Base-by-base conservation (phyloP, 1,284 basidiomycete genomes). In the Ganoderma leucocontextum region DNA sequence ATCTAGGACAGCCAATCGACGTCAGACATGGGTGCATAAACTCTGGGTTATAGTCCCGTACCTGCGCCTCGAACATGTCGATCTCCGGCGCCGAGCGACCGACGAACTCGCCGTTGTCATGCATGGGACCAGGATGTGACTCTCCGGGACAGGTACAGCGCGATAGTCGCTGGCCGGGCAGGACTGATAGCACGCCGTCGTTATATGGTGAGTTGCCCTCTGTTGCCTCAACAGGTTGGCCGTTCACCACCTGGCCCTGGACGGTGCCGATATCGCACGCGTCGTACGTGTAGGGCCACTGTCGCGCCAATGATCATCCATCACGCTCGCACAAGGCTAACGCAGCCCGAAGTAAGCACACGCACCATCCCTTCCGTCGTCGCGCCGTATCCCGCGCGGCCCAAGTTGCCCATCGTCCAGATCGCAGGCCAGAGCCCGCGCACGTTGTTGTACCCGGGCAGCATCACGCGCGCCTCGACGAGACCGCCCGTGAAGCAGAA, bases 401-500 rank as follows among this genome's bases (percentile, higher is more conserved):
- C 62, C 35, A 63, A 22, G n/a, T 63, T 63, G 1, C 85, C 86
- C 85, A 87, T 86, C 6, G 82, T 82, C 85, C 86, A 88, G 0
- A 84, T 78, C 41, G 83, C 84, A 52, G 85, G 86, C 85, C 85
- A 88, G 65, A 87, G 78, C 64, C 89, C 89, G 42, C 71, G 52
- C 59, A 86, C 71, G 63, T 83, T 84, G 75, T 86, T 89, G 12
- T 81, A 80, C 1, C 97, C 97, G 0, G 97, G 97, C 13, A 98
- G 82, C 15, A 87, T 87, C 19, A 96, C 89, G 8, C 86, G 85
- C 8, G 87, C 85, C 74, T 91, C 87, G 53, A 95, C 80, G 67
- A 94, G 82, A 22, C 94, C 94, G 44, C 95, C 95, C 1, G 93
- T 95, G 81, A 98, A 98, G 80, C 97, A 98, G 75, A 98, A 93